phyloP scores from a whole-genome alignment of 1,139 yeast genomes.

The Lodderomyces elongisporus region DNA sequence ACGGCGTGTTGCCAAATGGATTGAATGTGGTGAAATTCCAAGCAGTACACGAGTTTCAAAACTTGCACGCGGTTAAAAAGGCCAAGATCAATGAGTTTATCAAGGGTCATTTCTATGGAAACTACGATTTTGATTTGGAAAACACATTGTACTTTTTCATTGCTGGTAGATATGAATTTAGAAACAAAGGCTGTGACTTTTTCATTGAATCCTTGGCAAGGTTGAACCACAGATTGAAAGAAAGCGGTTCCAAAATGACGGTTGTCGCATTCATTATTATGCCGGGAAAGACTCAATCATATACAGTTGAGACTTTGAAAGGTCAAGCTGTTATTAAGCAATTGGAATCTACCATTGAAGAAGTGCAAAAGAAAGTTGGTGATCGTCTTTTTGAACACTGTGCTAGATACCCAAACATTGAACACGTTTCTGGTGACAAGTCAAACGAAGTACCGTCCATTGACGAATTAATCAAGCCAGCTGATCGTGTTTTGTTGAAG shows the following conservation, averaged over 20 bases:
- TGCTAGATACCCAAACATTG: conserved; percentile 65
- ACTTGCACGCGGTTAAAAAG: conserved; percentile 86
- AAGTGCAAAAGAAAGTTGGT: conserved; percentile 84
- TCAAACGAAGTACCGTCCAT: conserved; percentile 53
- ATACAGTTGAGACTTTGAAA: conserved; percentile 91
- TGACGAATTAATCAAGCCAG: conserved; percentile 79
- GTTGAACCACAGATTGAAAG: conserved; percentile 80
- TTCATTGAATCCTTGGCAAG: conserved; percentile 91
- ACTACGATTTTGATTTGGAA: conserved; percentile 89
- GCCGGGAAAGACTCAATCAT: conserved; percentile 94
- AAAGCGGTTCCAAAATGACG: conserved; percentile 77
- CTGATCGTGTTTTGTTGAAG: conserved; percentile 85
- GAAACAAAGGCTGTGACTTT: conserved; percentile 96
- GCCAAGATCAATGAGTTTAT: conserved; percentile 91
- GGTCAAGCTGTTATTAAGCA: conserved; percentile 96
- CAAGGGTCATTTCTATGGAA: conserved; percentile 96
- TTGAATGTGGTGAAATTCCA: conserved; percentile 92
- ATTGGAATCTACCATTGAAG: conserved; percentile 82
- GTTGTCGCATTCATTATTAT: conserved; percentile 97
- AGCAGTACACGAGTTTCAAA: conserved; percentile 97
- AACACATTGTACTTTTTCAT: conserved; percentile 92
- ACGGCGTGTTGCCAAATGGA: conserved; percentile 96
- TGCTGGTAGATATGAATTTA: conserved; percentile 95
- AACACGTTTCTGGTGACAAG: conserved; percentile 50
- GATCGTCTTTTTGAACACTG: conserved; percentile 88